Evolutionary conservation across 2,329 filamentous ascomycete genomes (phyloP), one percentile per base, ranked within the genome.

Genomic region (Aspergillus costaricaensis): DNA sequence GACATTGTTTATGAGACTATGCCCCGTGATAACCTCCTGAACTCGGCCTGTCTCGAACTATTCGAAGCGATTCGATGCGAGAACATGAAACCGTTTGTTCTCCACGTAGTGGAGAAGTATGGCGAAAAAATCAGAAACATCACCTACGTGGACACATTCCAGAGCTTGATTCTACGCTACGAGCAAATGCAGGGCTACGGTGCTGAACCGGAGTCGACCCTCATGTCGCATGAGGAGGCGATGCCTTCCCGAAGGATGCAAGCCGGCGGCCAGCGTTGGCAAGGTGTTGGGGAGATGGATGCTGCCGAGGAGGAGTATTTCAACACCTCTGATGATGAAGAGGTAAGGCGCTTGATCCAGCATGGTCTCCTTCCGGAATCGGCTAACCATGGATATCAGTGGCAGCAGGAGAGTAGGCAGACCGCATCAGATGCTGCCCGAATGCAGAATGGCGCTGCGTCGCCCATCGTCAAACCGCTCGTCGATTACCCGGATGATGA

Each of bases 401-500:
- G 73, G 73, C 66, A 69, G 49, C 74, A 75, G 57, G 71, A 73
- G 44, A 81, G 64, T 68, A 78, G 59, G 67, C 68, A 56, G 67
- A 76, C 67, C 73, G 78, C 63, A 65, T 69, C 65, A 68, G 69
- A 70, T 10, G 51, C 70, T 14, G 62, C 65, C 52, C 66, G 63
- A 14, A 54, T 71, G 52, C 67, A 81, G 6, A 93, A 92, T 66
- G 91, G 87, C 23, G 68, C 70, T 17, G 83, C 83, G 14, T 85
- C 86, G 19, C 82, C 88, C 0, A 76, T 85, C 8, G 77, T 85
- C 54, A 92, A 89, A 71, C 90, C 90, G 1, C 80, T 98, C 21
- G 95, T 99, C 36, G 91, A 96, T 74, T 99, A 99, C 72, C 87
- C 89, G 0, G 96, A 96, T 39, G 93, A 97, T 67, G 94, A 97